These are phyloP conservation scores for Lactarius trivialis DNA, from an alignment of 768 basidiomycete genomes.

Conservation along the genomic window DNA sequence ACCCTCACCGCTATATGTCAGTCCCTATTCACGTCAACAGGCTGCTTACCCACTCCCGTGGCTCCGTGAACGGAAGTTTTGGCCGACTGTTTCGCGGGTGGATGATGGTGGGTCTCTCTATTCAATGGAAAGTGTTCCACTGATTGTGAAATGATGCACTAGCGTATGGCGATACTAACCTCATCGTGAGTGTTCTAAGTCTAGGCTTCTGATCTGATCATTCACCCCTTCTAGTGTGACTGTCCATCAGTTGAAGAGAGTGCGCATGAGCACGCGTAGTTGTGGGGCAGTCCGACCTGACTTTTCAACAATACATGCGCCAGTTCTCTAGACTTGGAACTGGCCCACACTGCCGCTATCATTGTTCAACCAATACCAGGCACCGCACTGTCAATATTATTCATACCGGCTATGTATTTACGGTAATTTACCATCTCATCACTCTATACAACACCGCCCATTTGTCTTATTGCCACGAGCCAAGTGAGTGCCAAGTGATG, in stretches of 20 bases:
- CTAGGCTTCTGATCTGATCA: background rate
- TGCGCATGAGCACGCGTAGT: slow-evolving; percentile 34
- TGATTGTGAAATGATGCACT: slow-evolving; percentile 15
- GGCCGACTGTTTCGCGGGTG: slow-evolving; percentile 88
- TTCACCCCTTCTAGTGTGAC: slow-evolving; percentile 52
- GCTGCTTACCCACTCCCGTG: slow-evolving; percentile 88
- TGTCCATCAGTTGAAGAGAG: slow-evolving; percentile 82
- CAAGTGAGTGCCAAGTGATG: no score
- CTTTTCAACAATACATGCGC: slow-evolving; percentile 18
- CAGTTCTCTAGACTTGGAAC: slow-evolving; percentile 49
- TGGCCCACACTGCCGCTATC: slow-evolving; percentile 26
- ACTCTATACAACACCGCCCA: background rate
- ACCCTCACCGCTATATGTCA: slow-evolving; percentile 28
- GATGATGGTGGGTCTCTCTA: slow-evolving; percentile 73
- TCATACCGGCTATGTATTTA: slow-evolving; percentile 21
- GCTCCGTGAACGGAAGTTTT: slow-evolving; percentile 88
- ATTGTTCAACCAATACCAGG: slow-evolving; percentile 61
- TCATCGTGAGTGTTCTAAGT: slow-evolving; percentile 55
- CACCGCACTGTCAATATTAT: slow-evolving; percentile 2
- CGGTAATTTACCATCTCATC: slow-evolving; percentile 19
- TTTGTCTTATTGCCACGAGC: background rate
- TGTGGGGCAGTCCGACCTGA: slow-evolving; percentile 8
- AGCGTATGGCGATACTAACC: slow-evolving; percentile 92
- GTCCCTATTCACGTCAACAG: slow-evolving; percentile 82
- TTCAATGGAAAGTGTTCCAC: background rate